phyloP scores from a whole-genome alignment of 2,329 filamentous ascomycete species.

The Calonectria fujianensis region DNA sequence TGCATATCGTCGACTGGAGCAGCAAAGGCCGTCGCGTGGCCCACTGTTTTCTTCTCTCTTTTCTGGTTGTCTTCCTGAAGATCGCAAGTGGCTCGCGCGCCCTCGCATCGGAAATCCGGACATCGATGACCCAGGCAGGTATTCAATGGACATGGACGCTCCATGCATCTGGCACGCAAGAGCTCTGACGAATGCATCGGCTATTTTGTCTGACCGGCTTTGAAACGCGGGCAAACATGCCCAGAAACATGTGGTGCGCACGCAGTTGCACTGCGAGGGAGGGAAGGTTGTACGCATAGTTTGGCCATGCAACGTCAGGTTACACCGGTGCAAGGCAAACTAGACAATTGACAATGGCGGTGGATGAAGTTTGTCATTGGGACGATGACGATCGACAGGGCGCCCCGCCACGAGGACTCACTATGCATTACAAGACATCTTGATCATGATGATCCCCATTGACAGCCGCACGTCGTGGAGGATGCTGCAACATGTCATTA shows the following conservation, averaged over 20 bases:
- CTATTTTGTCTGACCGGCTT: background rate
- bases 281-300: constrained; percentile 17
- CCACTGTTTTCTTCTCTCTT: background rate
- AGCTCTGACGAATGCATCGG: background rate
- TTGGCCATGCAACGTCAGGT: constrained; percentile 19
- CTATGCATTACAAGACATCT: background rate
- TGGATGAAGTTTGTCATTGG: constrained; percentile 35
- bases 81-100: background rate
- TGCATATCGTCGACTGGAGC: constrained; percentile 12
- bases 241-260: background rate
- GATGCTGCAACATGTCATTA: constrained; percentile 6
- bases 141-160: constrained; percentile 15
- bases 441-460: constrained; percentile 4
- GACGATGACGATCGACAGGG: constrained; percentile 47
- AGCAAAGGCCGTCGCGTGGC: background rate
- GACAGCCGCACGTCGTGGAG: background rate
- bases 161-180: constrained; percentile 10
- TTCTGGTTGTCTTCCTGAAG: background rate
- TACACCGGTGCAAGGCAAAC: constrained; percentile 23
- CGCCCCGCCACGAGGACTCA: constrained; percentile 12
- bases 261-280: background rate
- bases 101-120: constrained; percentile 4
- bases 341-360: constrained; percentile 31
- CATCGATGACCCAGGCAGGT: constrained; percentile 2
- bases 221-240: constrained; percentile 14